Conservation (phyloP, 306 rosid genomes). For the Glycine latifolia region DNA sequence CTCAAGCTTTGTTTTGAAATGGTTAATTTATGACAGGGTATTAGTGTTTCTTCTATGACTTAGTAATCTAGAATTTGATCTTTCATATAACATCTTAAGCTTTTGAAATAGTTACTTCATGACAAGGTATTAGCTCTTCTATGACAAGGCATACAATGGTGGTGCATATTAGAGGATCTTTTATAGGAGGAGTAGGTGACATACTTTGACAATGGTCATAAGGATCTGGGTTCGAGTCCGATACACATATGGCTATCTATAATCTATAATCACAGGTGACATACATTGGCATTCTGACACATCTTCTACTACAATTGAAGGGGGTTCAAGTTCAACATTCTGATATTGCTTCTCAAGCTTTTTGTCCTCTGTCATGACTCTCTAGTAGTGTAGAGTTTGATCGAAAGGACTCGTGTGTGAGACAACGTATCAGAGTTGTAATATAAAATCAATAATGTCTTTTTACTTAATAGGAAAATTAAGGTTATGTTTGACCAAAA, state of each 20-base stretch:
- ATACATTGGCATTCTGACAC: too few relatives aligned
- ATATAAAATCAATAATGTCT: background rate
- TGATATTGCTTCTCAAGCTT: conserved; percentile 39
- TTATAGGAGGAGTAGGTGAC: too few relatives aligned
- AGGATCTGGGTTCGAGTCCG: background rate
- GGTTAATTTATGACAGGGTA: background rate
- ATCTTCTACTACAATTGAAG: too few relatives aligned
- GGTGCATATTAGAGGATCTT: too few relatives aligned
- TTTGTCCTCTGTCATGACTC: conserved; percentile 59
- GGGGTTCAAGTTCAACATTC: background rate
- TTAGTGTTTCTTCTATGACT: background rate
- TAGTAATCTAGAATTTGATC: background rate
- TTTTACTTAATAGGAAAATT: background rate
- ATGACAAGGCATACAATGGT: background rate
- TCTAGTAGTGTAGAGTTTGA: background rate
- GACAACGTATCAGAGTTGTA: background rate
- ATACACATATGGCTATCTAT: too few relatives aligned
- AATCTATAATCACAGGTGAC: too few relatives aligned
- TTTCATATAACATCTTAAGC: background rate
- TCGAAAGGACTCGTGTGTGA: background rate
- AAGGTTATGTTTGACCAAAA: too few relatives aligned
- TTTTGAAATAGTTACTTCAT: background rate
- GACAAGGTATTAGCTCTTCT: background rate
- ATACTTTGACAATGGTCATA: background rate
- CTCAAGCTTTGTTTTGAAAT: background rate